Evolutionary conservation across 164 flowering plant species (phyloP).

Genomic region (Chimonanthus salicifolius): DNA sequence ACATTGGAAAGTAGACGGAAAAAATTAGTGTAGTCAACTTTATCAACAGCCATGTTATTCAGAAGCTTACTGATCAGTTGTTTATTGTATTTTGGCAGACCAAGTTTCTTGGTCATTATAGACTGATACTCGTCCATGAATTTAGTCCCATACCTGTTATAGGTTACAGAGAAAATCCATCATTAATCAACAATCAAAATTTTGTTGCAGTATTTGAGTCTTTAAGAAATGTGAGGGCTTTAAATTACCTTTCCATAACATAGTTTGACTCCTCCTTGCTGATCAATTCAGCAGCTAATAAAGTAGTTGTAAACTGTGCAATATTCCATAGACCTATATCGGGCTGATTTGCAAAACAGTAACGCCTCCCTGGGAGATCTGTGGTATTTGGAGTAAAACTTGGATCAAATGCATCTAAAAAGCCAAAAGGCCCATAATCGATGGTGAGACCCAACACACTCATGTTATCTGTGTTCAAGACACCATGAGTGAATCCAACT

Average conservation of each 20-base stretch:
- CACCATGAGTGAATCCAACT: slow-evolving; percentile 98
- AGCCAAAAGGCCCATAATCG: slow-evolving; percentile 99
- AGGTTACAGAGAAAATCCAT: slow-evolving; percentile 1
- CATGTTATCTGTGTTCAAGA: slow-evolving; percentile 96
- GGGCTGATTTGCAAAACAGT: slow-evolving; percentile 98
- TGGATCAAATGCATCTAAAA: slow-evolving; percentile 98
- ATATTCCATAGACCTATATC: slow-evolving; percentile 96
- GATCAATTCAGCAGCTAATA: slow-evolving; percentile 71
- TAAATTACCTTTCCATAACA: slow-evolving; percentile 85
- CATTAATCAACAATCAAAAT: neutral
- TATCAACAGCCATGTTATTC: slow-evolving; percentile 36
- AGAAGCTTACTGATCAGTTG: slow-evolving; percentile 76
- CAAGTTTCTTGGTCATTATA: slow-evolving; percentile 82
- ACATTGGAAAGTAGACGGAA: slow-evolving; percentile 83
- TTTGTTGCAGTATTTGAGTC: neutral
- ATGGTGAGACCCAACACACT: slow-evolving; percentile 93
- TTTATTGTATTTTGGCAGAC: slow-evolving; percentile 87
- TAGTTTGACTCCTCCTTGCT: slow-evolving; percentile 81
- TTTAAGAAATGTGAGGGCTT: slow-evolving; percentile 1
- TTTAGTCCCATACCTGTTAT: slow-evolving; percentile 81
- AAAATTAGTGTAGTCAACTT: slow-evolving; percentile 96
- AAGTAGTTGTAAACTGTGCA: slow-evolving; percentile 74
- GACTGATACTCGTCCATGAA: slow-evolving; percentile 99
- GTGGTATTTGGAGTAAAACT: slow-evolving; percentile 97
- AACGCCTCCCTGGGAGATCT: slow-evolving; percentile 97